Evolutionary conservation across 306 rosid species (phyloP).

Genomic region (Cicer bijugum): DNA sequence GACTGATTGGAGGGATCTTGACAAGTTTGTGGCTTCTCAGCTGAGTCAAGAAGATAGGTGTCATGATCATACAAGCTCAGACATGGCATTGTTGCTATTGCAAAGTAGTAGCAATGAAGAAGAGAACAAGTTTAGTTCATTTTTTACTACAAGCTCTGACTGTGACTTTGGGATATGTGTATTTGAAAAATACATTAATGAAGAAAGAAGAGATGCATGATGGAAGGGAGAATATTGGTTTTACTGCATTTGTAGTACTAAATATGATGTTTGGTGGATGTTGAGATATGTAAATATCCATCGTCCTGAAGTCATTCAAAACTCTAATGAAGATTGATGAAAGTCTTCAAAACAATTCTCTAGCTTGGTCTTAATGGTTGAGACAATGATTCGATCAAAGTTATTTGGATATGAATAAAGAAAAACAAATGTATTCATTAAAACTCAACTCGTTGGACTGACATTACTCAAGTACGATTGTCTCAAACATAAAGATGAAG

Average conservation of each 20-base stretch:
- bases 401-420: too few relatives aligned
- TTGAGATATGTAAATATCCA: too few relatives aligned
- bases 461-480: too few relatives aligned
- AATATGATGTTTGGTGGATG: conserved; percentile 48
- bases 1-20: conserved; percentile 93
- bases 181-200: conserved; percentile 64
- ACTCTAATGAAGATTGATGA: too few relatives aligned
- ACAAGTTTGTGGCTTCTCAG: conserved; percentile 96
- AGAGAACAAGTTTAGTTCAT: conserved; percentile 61
- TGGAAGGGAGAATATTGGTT: neutral
- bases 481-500: too few relatives aligned
- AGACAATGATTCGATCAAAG: too few relatives aligned
- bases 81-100: conserved; percentile 57
- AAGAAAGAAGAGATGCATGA: conserved; percentile 36
- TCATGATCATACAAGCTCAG: conserved; percentile 45
- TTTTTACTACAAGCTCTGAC: conserved; percentile 64
- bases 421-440: too few relatives aligned
- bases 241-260: conserved; percentile 34
- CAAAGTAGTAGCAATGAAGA: conserved; percentile 56
- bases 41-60: conserved; percentile 69
- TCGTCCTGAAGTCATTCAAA: too few relatives aligned
- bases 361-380: too few relatives aligned
- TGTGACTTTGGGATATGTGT: conserved; percentile 90
- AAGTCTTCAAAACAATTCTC: too few relatives aligned
- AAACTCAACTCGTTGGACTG: too few relatives aligned